Base-by-base conservation (phyloP, 1,284 basidiomycete species). In the Sporisorium graminicola region DNA sequence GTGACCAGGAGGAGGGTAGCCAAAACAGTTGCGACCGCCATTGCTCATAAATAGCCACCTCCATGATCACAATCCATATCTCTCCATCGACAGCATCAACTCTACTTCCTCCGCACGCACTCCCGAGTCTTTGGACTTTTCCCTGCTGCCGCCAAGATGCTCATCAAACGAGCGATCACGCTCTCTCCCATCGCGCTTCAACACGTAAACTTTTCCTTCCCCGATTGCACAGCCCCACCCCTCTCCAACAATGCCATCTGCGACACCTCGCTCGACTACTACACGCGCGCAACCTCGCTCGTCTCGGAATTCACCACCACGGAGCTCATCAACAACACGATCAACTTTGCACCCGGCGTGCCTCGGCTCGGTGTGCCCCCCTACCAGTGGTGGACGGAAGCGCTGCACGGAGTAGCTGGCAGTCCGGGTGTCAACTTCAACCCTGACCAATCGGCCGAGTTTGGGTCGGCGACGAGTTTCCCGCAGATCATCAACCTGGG, bases 341-440 rank as follows among this genome's bases (percentile, higher is more conserved):
- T 69, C 60, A 69, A 69, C 61, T 51, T 33, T 20, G 66, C 66
- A 0, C 42, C 56, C 24, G 66, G 66, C n/a, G 60, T 64, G 0
- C 40, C 55, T 1, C 56, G 66, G 6, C 60, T 69, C 26, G 66
- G 66, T 18, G 31, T 69, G 26, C 66, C 66, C 13, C 35, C 46
- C 27, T 69, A 69, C 52, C 66, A 69, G 18, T 69, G 66, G 66
- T 69, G 66, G 66, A 69, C 60, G 16, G 66, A 69, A 31, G 66
- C 66, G 0, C 31, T 69, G 13, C 66, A 69, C 52, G 66, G 66
- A 2, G 61, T 69, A 3, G 56, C 66, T 5, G 51, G 44, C 10
- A 47, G 44, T 12, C 66, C 66, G 5, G 66, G 66, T 31, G 66
- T 69, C 37, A 58, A 62, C 12, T 69, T 69, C 24, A 47, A 58